Evolutionary conservation across 768 basidiomycete genomes (phyloP), one percentile per base, ranked within the genome.

Genomic region (Phylloporus sp.): DNA sequence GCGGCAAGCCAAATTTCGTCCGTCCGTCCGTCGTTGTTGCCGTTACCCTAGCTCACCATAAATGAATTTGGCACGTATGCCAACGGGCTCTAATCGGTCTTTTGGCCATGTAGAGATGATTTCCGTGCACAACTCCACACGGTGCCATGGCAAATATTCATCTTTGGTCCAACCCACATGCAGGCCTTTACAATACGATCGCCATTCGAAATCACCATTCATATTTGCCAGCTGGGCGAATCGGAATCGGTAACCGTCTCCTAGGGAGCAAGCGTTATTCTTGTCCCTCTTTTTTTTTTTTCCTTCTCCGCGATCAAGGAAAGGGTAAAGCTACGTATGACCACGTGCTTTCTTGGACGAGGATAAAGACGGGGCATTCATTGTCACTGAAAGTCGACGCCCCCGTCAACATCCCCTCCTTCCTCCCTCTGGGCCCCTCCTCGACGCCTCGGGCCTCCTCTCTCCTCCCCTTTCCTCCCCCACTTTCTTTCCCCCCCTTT

Each of bases 181-280:
- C 42, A 16, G 42, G 16, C 5, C 31, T 22, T 12, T 23, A 22
- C 23, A 24, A 23, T 24, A 39, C 24, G 1, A 35, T 49, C 43
- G 26, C 40, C 26, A 44, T 50, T 45, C 18, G 34, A 42, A 18
- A 44, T 47, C 26, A 11, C 10, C 13, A 27, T n/a, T 45, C 18
- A 5, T 22, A 27, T 36, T 34, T 55, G 39, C 41, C 49, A 45
- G 36, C 49, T 41, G 41, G 52, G 60, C 49, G 57, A 59, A 61
- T 61, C 57, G 43, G 46, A 59, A 38, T 32, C 5, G 28, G 56
- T 27, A 13, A n/a, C 36, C 28, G 26, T 50, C 29, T 27, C 34
- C 40, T 45, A 20, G 43, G 43, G 29, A 45, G 29, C 43, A 11
- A 2, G 2, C 20, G n/a, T 22, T 45, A 29, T 20, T 45, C 22